Conservation (phyloP, 2,329 filamentous ascomycete genomes). For the Exophiala spinifera region DNA sequence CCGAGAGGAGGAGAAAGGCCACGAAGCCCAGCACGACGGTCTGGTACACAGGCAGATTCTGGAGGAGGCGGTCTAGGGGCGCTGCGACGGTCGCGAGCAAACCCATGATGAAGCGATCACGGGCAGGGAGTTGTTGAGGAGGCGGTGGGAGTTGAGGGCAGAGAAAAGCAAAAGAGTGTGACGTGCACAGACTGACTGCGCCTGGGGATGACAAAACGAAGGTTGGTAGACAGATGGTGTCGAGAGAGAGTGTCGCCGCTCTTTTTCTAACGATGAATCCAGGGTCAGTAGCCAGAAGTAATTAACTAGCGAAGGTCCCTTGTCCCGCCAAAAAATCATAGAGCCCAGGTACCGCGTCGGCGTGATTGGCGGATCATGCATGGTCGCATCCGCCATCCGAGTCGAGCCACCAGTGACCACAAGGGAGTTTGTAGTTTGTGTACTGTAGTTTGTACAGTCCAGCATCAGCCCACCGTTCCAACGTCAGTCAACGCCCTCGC, state of each 20-base stretch:
- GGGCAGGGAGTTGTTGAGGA: neutral
- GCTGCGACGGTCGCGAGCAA: constrained; percentile 49
- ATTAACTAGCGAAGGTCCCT: no score
- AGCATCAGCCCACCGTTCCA: no score
- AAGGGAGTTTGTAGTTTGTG: no score
- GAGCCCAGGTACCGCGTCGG: constrained; percentile 9
- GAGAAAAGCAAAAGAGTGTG: neutral
- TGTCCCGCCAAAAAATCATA: constrained; percentile 6
- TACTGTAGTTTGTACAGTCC: no score
- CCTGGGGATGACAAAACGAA: no score
- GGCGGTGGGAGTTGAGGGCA: neutral
- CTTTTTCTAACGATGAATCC: neutral
- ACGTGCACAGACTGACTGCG: neutral
- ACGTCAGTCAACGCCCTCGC: no score
- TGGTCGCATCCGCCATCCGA: constrained; percentile 11
- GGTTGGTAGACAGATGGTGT: no score
- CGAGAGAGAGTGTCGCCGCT: no score
- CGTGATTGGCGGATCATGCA: constrained; percentile 12
- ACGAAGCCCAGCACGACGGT: constrained; percentile 44
- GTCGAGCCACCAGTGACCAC: constrained; percentile 9
- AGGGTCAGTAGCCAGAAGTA: neutral
- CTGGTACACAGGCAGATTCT: constrained; percentile 45
- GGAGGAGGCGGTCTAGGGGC: constrained; percentile 45
- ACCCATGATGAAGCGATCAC: constrained; percentile 44
- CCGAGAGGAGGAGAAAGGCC: constrained; percentile 52